Conservation (phyloP, 345 rosid species). For the Hibiscus syriacus region DNA sequence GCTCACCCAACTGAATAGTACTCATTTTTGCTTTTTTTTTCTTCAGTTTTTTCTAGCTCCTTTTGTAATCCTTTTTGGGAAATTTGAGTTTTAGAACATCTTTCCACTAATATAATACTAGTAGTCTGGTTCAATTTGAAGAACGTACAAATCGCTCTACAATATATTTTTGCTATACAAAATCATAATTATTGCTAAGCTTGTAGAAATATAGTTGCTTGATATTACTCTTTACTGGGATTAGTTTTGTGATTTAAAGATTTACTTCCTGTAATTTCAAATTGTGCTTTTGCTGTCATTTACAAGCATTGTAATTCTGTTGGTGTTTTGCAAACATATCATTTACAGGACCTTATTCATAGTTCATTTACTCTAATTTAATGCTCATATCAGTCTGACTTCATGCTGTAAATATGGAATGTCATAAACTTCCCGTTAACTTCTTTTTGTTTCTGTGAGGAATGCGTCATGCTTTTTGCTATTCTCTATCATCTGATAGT, state of each 20-base stretch:
- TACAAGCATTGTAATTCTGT: background rate
- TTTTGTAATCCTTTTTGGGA: background rate
- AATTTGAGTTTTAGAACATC: no score
- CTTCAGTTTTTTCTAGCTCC: background rate
- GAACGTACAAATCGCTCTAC: background rate
- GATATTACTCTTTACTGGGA: background rate
- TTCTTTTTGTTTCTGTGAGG: background rate
- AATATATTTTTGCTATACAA: background rate
- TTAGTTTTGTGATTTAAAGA: background rate
- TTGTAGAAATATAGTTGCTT: background rate
- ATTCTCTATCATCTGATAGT: constrained; percentile 5
- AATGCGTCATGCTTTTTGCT: constrained; percentile 2
- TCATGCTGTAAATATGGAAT: constrained; percentile 1
- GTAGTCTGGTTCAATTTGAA: background rate
- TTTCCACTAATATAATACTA: no score
- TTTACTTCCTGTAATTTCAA: background rate
- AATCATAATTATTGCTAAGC: background rate
- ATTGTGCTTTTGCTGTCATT: background rate
- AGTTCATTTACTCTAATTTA: background rate
- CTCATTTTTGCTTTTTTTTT: background rate
- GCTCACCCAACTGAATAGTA: background rate
- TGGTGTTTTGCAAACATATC: background rate
- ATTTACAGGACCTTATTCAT: background rate
- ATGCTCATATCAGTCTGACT: background rate
- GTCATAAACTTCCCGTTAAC: background rate